Conservation (phyloP, 192 early-diverging fungal genomes). For the Backusella tuberculispora region DNA sequence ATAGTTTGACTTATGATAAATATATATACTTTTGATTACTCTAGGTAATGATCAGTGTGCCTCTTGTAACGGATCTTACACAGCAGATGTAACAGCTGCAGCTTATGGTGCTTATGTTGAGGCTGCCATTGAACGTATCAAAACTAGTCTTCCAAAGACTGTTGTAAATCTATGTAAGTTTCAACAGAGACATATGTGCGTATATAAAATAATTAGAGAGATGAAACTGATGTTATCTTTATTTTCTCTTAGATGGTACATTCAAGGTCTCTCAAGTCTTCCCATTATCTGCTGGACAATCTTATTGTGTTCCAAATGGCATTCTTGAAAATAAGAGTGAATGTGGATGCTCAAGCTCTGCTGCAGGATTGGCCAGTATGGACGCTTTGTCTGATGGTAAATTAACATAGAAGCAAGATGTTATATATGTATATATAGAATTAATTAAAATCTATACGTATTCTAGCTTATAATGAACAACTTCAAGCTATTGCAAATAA, state of each 20-base stretch:
- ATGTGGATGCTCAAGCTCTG: not conserved
- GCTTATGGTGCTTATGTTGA: slow-evolving; percentile 21
- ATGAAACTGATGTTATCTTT: not conserved
- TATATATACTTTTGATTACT: not conserved
- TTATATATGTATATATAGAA: too few species aligned
- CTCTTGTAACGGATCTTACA: not conserved
- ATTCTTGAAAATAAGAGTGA: not conserved
- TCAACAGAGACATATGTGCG: not conserved
- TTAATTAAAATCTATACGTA: too few species aligned
- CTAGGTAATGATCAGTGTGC: slow-evolving; percentile 34
- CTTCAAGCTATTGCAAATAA: slow-evolving; percentile 19
- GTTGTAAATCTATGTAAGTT: slow-evolving; percentile 32
- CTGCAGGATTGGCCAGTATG: not conserved
- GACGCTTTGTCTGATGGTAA: slow-evolving; percentile 21
- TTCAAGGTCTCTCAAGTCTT: slow-evolving; percentile 13
- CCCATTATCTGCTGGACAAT: slow-evolving; percentile 4
- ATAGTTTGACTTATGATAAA: not conserved
- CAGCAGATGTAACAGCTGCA: not conserved
- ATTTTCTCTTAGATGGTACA: not conserved
- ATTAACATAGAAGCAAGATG: too few species aligned
- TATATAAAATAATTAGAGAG: not conserved
- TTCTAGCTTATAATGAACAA: slow-evolving; percentile 29
- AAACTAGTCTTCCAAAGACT: slow-evolving; percentile 15
- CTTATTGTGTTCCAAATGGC: slow-evolving; percentile 20
- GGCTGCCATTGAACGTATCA: slow-evolving; percentile 26